Conservation (phyloP, 192 early-diverging fungal genomes). For the Backusella westeae region DNA sequence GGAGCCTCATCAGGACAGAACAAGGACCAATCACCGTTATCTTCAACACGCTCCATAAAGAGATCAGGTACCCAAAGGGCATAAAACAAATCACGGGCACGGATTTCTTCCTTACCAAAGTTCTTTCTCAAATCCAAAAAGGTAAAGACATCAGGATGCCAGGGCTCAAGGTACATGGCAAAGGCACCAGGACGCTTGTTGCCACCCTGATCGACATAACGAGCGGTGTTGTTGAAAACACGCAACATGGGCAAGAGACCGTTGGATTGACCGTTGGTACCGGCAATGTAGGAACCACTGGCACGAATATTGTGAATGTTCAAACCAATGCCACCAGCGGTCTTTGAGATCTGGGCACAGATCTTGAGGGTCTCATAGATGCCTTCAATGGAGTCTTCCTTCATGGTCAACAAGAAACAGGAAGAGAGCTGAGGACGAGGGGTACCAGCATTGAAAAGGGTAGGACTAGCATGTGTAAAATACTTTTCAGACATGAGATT, state of each 20-base stretch:
- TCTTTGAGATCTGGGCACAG: slow-evolving; percentile 98
- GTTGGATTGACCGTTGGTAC: slow-evolving; percentile 96
- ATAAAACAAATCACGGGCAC: slow-evolving; percentile 97
- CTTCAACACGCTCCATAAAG: slow-evolving; percentile 97
- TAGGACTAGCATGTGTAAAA: slow-evolving; percentile 98
- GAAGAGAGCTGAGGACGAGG: slow-evolving; percentile 92
- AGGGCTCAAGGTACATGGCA: slow-evolving; percentile 98
- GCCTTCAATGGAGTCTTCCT: slow-evolving; percentile 96
- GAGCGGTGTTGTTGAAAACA: slow-evolving; percentile 97
- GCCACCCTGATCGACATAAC: slow-evolving; percentile 99
- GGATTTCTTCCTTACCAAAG: slow-evolving; percentile 95
- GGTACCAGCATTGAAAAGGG: slow-evolving; percentile 98
- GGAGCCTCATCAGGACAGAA: slow-evolving; percentile 96
- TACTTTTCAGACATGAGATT: slow-evolving; percentile 87
- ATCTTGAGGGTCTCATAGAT: slow-evolving; percentile 97
- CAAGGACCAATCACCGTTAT: slow-evolving; percentile 90
- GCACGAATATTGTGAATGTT: slow-evolving; percentile 98
- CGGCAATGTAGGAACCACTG: slow-evolving; percentile 94
- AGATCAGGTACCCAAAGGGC: slow-evolving; percentile 97
- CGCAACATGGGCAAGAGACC: slow-evolving; percentile 97
- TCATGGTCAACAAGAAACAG: slow-evolving; percentile 96
- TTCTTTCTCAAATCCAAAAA: slow-evolving; percentile 98
- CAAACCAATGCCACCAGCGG: slow-evolving; percentile 95
- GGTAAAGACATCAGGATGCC: slow-evolving; percentile 97
- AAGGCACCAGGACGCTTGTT: slow-evolving; percentile 98